These are phyloP conservation scores for Ceriops tagal DNA, from an alignment of 345 rosid genomes.

Conservation along the genomic window DNA sequence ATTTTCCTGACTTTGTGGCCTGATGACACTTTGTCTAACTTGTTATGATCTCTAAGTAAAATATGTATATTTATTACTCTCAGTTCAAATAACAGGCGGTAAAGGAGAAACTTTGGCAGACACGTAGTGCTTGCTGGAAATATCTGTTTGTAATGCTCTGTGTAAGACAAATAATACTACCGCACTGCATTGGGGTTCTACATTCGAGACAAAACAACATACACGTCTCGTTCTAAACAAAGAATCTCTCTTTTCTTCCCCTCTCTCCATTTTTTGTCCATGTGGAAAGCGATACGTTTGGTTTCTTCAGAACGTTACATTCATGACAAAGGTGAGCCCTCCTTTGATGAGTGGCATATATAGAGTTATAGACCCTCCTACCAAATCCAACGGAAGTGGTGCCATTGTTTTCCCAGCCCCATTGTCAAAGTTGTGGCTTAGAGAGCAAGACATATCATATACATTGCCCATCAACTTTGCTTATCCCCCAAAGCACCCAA, in stretches of 20 bases:
- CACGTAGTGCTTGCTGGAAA: not conserved
- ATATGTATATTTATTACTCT: no score
- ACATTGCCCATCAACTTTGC: conserved; percentile 57
- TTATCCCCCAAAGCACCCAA: conserved; percentile 83
- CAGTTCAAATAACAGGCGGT: no score
- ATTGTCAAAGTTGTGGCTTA: conserved; percentile 44
- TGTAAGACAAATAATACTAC: not conserved
- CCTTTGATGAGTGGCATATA: conserved; percentile 30
- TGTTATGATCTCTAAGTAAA: no score
- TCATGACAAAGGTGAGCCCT: conserved; percentile 34
- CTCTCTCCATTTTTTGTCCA: conserved; percentile 12
- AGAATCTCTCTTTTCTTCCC: conserved; percentile 5
- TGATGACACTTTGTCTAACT: no score
- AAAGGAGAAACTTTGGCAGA: no score
- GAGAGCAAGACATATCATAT: conserved; percentile 53
- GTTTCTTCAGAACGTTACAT: conserved; percentile 45
- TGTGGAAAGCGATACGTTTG: conserved; percentile 20
- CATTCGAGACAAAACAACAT: conserved; percentile 31
- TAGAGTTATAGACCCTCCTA: conserved; percentile 22
- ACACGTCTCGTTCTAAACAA: conserved; percentile 15
- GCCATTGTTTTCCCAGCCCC: conserved; percentile 3
- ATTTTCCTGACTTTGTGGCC: no score
- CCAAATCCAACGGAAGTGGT: conserved; percentile 43
- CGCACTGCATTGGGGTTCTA: not conserved
- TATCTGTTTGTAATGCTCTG: not conserved